Evolutionary conservation across 2,329 filamentous ascomycete species (phyloP).

Genomic region (Pyrenophora graminea): DNA sequence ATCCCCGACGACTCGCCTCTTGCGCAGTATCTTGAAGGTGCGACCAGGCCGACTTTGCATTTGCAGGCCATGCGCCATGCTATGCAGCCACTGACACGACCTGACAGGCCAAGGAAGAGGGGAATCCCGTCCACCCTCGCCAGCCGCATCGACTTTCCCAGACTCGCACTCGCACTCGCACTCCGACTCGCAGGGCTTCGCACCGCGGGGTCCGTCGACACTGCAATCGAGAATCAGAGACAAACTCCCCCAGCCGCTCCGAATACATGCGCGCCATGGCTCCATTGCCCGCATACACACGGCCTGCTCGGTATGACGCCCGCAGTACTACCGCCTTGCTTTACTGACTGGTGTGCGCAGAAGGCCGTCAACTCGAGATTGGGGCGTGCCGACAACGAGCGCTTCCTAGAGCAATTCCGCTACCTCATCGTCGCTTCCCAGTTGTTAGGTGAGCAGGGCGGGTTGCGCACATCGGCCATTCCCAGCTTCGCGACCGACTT

Average conservation of each 20-base stretch:
- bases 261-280: constrained; percentile 43
- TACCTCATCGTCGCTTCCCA: constrained; percentile 93
- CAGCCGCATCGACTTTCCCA: constrained; percentile 20
- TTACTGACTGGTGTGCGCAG: constrained; percentile 49
- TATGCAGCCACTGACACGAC: constrained; percentile 24
- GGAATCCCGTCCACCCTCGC: constrained; percentile 30
- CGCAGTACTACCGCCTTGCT: background rate
- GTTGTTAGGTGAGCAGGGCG: constrained; percentile 68
- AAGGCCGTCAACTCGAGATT: constrained; percentile 72
- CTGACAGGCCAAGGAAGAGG: constrained; percentile 41
- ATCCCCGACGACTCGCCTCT: constrained; percentile 86
- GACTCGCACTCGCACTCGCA: constrained; percentile 13
- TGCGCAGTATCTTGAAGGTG: constrained; percentile 83
- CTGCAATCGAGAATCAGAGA: constrained; percentile 55
- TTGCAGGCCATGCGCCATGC: background rate
- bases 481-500: constrained; percentile 35
- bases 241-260: constrained; percentile 55
- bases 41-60: background rate
- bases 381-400: constrained; percentile 76
- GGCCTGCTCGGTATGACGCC: constrained; percentile 42
- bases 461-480: constrained; percentile 41
- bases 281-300: constrained; percentile 46
- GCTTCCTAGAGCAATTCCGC: constrained; percentile 89
- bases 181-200: constrained; percentile 47
- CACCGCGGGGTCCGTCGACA: constrained; percentile 55